Evolutionary conservation across 2,329 filamentous ascomycete species (phyloP).

Genomic region (Claviceps citrina): DNA sequence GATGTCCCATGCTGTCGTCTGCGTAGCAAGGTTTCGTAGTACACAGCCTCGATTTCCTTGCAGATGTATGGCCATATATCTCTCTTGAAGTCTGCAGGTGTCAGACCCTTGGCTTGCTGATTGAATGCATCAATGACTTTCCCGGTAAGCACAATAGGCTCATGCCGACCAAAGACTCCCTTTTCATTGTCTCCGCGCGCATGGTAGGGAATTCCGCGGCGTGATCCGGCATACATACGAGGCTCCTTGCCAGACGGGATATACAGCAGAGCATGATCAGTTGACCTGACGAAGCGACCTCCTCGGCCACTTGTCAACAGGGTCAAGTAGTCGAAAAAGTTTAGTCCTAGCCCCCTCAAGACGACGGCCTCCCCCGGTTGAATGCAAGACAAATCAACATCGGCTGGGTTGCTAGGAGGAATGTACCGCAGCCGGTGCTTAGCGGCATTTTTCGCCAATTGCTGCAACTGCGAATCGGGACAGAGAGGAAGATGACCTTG

Average conservation of each 20-base stretch:
- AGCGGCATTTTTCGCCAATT: neutral
- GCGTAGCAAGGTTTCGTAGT: conserved; percentile 4
- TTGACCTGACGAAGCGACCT: neutral
- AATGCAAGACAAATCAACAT: conserved; percentile 2
- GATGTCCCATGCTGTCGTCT: neutral
- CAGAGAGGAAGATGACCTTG: conserved; percentile 3
- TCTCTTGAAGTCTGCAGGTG: conserved; percentile 1
- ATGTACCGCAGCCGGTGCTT: conserved; percentile 1
- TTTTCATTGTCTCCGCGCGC: conserved; percentile 5
- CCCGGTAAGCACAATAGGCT: neutral
- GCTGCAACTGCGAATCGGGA: neutral
- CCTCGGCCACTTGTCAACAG: conserved; percentile 3
- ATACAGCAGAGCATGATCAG: neutral
- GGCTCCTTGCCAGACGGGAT: conserved; percentile 4
- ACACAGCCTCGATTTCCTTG: conserved; percentile 5
- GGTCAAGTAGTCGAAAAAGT: conserved; percentile 6
- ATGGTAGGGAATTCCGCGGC: conserved; percentile 6
- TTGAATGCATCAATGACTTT: conserved; percentile 3
- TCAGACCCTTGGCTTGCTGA: neutral
- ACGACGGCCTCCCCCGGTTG: neutral
- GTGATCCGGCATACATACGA: conserved; percentile 4
- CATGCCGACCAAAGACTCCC: conserved; percentile 2
- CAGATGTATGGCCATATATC: conserved; percentile 2
- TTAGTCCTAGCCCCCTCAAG: conserved; percentile 3
- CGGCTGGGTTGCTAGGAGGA: conserved; percentile 2